Evolutionary conservation across 2,329 filamentous ascomycete species (phyloP).

Genomic region (Zasmidium citrigriseum): DNA sequence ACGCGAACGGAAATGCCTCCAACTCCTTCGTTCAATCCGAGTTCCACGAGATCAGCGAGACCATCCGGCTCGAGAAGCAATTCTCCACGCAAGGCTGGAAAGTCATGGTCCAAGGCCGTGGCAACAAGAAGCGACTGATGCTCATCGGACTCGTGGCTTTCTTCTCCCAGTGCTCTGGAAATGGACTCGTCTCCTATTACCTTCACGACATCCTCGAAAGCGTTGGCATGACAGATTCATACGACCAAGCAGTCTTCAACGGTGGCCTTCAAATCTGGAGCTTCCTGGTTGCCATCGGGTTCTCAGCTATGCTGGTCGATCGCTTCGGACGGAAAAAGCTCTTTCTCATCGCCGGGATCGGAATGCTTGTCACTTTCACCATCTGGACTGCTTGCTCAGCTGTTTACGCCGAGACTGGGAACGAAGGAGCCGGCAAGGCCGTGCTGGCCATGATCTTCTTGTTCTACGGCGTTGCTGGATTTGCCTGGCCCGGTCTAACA

Average conservation of each 20-base stretch:
- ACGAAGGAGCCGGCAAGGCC: slow-evolving; percentile 29
- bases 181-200: slow-evolving; percentile 51
- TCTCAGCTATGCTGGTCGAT: slow-evolving; percentile 37
- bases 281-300: slow-evolving; percentile 55
- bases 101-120: slow-evolving; percentile 51
- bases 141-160: slow-evolving; percentile 57
- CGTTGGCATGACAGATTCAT: slow-evolving; percentile 38
- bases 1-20: slow-evolving; percentile 50
- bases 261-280: slow-evolving; percentile 62
- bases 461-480: slow-evolving; percentile 39
- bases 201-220: slow-evolving; percentile 35
- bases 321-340: slow-evolving; percentile 37
- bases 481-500: slow-evolving; percentile 46
- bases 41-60: slow-evolving; percentile 52
- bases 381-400: slow-evolving; percentile 41
- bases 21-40: slow-evolving; percentile 51
- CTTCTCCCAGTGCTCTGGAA: slow-evolving; percentile 62
- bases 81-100: slow-evolving; percentile 48
- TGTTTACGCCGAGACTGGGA: slow-evolving; percentile 24
- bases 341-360: slow-evolving; percentile 39
- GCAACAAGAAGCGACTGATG: slow-evolving; percentile 56
- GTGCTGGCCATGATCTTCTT: slow-evolving; percentile 38
- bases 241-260: slow-evolving; percentile 45
- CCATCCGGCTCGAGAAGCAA: slow-evolving; percentile 50
- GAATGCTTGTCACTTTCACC: slow-evolving; percentile 44